These are phyloP conservation scores for Cadophora gregata DNA, from an alignment of 2,329 filamentous ascomycete genomes.

Conservation along the genomic window DNA sequence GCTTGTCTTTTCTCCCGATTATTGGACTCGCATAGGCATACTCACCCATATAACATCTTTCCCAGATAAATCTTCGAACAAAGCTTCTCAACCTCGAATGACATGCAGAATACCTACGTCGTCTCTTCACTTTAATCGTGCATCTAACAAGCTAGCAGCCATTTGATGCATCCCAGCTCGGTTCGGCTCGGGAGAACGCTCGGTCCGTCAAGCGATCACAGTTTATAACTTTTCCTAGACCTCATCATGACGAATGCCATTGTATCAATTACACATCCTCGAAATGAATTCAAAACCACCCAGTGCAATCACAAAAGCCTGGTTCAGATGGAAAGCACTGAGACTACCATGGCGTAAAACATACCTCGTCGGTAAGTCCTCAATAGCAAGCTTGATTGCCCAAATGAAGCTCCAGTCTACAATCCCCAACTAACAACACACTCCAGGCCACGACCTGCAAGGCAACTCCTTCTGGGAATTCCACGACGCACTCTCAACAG, in stretches of 20 bases:
- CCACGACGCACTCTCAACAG: slow-evolving; percentile 50
- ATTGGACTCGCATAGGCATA: no score
- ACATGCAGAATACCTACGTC: no score
- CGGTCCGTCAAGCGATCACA: background rate
- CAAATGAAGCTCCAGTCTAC: background rate
- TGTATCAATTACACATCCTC: slow-evolving; percentile 11
- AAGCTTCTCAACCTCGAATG: no score
- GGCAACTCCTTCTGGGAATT: slow-evolving; percentile 76
- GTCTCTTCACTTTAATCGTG: no score
- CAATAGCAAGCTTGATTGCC: background rate
- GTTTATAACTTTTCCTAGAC: background rate
- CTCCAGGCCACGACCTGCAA: slow-evolving; percentile 64
- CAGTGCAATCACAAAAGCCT: slow-evolving; percentile 45
- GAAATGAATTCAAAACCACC: slow-evolving; percentile 35
- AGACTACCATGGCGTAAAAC: slow-evolving; percentile 67
- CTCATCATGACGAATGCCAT: slow-evolving; percentile 7
- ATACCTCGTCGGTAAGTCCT: slow-evolving; percentile 61
- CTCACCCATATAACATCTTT: no score
- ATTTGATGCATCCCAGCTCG: no score
- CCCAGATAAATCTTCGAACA: no score
- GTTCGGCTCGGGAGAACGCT: slow-evolving; percentile 2
- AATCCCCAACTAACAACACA: background rate
- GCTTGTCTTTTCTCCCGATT: no score
- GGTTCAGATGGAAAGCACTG: slow-evolving; percentile 68
- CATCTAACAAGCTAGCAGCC: no score